Conservation (phyloP, 108 stramenopile genomes). For the Stephanodiscus minutulus region DNA sequence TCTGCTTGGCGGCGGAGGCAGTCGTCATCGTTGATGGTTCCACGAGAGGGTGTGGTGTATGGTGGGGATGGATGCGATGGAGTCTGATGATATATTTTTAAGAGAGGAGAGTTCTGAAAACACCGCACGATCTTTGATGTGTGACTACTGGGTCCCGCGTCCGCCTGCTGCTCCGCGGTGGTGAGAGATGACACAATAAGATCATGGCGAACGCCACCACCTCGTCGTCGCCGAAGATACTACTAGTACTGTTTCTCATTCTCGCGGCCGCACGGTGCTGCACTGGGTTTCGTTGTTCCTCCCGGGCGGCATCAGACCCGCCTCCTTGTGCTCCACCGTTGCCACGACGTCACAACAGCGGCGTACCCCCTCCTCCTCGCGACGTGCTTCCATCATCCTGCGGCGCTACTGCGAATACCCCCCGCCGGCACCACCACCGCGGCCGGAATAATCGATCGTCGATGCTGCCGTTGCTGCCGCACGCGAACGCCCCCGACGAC, state of each 20-base stretch:
- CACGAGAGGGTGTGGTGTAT: neutral
- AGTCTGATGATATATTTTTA: neutral
- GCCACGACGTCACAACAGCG: too few species aligned
- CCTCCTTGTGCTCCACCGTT: too few species aligned
- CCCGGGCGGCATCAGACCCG: too few species aligned
- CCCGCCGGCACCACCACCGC: too few species aligned
- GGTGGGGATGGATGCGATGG: conserved; percentile 51
- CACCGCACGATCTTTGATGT: too few species aligned
- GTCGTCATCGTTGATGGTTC: conserved; percentile 1
- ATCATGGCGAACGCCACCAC: neutral
- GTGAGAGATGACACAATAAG: neutral
- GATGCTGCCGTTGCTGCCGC: neutral
- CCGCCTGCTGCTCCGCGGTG: too few species aligned
- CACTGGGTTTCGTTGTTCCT: neutral
- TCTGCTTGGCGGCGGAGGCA: conserved; percentile 46
- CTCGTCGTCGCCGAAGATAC: neutral
- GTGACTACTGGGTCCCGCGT: too few species aligned
- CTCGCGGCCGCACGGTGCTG: neutral
- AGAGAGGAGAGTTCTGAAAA: too few species aligned
- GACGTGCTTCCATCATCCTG: too few species aligned
- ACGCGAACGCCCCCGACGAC: neutral
- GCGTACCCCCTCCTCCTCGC: neutral
- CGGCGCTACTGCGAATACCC: too few species aligned
- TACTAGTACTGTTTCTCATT: neutral
- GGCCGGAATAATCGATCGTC: neutral